phyloP scores from a whole-genome alignment of 768 basidiomycete species.

The Amanita rubescens region DNA sequence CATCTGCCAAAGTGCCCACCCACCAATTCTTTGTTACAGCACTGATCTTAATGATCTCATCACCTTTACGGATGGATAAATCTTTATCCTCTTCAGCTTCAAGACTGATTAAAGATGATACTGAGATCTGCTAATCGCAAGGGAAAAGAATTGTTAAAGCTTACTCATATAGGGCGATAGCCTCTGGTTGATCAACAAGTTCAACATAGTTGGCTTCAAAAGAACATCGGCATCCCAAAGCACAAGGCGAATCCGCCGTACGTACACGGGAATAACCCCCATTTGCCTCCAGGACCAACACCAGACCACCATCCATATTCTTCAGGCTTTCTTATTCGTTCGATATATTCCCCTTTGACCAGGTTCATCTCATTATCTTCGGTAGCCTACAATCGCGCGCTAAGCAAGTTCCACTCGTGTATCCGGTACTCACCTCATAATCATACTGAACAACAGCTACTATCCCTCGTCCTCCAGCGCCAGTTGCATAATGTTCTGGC shows the following conservation, averaged over 20 bases:
- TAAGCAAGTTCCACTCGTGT: not conserved
- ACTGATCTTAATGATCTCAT: conserved; percentile 71
- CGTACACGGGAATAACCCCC: conserved; percentile 81
- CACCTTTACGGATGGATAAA: conserved; percentile 77
- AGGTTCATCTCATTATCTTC: conserved; percentile 86
- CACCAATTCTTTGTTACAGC: conserved; percentile 84
- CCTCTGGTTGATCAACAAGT: conserved; percentile 46
- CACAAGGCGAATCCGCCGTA: conserved; percentile 1
- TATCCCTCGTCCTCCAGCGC: conserved; percentile 33
- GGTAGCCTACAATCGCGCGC: conserved; percentile 39
- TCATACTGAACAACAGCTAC: conserved; percentile 74
- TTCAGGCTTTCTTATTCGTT: conserved; percentile 76
- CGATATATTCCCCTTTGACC: conserved; percentile 73
- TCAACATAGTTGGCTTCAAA: conserved; percentile 80
- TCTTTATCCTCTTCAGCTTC: conserved; percentile 92
- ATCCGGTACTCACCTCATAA: conserved; percentile 49
- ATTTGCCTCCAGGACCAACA: conserved; percentile 59
- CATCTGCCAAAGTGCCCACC: conserved; percentile 55
- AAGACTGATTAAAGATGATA: conserved; percentile 44
- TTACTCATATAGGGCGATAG: conserved; percentile 67
- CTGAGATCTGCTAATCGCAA: not conserved
- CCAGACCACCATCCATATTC: conserved; percentile 96
- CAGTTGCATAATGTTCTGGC: conserved; percentile 23
- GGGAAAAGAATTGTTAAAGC: conserved; percentile 18
- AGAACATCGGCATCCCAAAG: not conserved